Percentiles rank a stretch among this genome's conserved stretches.
Evolutionary conservation across 1,139 yeast genomes (phyloP).

Genomic region (Debaryomycetaceae sp.): DNA sequence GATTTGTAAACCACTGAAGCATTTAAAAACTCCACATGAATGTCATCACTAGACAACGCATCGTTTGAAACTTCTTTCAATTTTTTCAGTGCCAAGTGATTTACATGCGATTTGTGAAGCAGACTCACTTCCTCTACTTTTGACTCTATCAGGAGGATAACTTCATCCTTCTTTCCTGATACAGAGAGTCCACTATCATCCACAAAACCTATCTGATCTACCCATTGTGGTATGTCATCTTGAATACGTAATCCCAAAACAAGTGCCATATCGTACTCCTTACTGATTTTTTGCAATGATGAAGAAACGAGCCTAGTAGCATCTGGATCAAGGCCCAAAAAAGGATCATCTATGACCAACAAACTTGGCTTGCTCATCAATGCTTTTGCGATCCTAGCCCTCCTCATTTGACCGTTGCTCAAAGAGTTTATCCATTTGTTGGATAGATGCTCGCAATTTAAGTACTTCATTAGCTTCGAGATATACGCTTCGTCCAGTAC

Average conservation of each 20-base stretch:
- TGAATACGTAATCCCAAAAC: slow-evolving; percentile 75
- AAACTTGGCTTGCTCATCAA: slow-evolving; percentile 62
- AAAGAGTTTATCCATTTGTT: slow-evolving; percentile 80
- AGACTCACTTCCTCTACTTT: slow-evolving; percentile 4
- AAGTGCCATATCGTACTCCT: slow-evolving; percentile 30
- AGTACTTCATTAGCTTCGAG: slow-evolving; percentile 39
- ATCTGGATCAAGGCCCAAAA: slow-evolving; percentile 80
- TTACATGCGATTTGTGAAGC: slow-evolving; percentile 8
- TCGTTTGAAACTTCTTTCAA: slow-evolving; percentile 2
- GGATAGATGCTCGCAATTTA: slow-evolving; percentile 55
- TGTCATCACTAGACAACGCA: background rate
- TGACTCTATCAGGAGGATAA: slow-evolving; percentile 6
- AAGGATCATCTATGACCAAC: slow-evolving; percentile 83
- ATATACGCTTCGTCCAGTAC: slow-evolving; percentile 28
- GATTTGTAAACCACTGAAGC: slow-evolving; percentile 69
- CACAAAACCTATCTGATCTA: slow-evolving; percentile 64
- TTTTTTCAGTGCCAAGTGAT: slow-evolving; percentile 6
- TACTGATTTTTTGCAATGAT: slow-evolving; percentile 24
- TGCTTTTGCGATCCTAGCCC: slow-evolving; percentile 82
- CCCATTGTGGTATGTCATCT: slow-evolving; percentile 77
- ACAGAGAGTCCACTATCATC: slow-evolving; percentile 49
- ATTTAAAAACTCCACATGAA: slow-evolving; percentile 56
- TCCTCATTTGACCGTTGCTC: slow-evolving; percentile 89
- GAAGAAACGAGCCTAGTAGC: slow-evolving; percentile 61
- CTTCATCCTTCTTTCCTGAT: slow-evolving; percentile 43